A percentile compares a stretch with the other conserved stretches of the same genome.
phyloP scores from a whole-genome alignment of 2,329 filamentous ascomycete species.

The Helotiales sp. region DNA sequence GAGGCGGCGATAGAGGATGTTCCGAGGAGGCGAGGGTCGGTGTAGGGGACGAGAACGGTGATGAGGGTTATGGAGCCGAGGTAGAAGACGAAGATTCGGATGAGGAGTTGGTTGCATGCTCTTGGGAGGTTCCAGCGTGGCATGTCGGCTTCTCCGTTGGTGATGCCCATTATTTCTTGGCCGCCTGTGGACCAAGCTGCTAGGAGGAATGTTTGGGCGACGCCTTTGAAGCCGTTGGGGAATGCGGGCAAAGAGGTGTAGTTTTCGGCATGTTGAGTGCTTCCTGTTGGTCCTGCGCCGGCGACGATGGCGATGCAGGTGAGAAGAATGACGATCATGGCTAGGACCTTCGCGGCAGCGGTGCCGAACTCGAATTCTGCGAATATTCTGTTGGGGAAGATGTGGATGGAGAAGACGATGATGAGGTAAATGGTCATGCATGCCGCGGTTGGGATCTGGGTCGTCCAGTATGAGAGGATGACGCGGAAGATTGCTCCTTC shows the following conservation, averaged over 20 bases:
- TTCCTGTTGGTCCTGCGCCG: neutral
- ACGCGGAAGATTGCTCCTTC: neutral
- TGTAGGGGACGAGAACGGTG: neutral
- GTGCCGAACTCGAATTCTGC: neutral
- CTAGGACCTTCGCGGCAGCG: neutral
- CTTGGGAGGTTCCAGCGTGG: neutral
- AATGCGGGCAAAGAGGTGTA: neutral
- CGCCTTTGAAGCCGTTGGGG: neutral
- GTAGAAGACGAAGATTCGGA: constrained; percentile 3
- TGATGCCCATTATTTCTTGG: constrained; percentile 1
- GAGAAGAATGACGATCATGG: neutral
- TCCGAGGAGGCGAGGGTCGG: neutral
- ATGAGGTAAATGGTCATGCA: constrained; percentile 1
- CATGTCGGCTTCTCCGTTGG: neutral
- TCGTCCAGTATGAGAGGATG: neutral
- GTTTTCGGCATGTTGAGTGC: neutral
- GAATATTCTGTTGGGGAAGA: neutral
- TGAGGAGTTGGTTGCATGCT: neutral
- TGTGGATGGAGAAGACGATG: neutral
- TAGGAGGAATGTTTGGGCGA: neutral
- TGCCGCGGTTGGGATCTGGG: neutral
- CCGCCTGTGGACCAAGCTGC: neutral
- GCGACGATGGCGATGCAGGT: neutral
- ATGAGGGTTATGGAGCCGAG: neutral
- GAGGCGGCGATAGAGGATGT: neutral